Evolutionary conservation across 164 flowering plant species (phyloP).

Genomic region (Akebia trifoliata): DNA sequence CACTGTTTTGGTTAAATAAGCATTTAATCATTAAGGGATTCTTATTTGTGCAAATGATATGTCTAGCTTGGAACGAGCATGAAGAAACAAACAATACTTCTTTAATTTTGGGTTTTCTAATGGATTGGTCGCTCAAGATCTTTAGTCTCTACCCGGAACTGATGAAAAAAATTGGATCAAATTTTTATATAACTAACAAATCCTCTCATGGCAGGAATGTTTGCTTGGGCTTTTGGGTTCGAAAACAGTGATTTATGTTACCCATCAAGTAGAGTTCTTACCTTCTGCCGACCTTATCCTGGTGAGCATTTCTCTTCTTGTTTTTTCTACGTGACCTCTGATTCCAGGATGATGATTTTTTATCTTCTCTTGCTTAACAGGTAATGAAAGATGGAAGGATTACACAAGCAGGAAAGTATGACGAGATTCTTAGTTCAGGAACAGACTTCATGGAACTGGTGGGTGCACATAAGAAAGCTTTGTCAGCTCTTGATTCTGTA

Average conservation of each 20-base stretch:
- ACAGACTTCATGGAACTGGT: conserved; percentile 87
- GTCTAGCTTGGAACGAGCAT: too few species aligned
- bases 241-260: conserved; percentile 63
- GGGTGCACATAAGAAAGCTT: conserved; percentile 72
- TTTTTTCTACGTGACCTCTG: not conserved
- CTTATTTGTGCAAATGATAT: too few species aligned
- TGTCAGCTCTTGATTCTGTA: conserved; percentile 47
- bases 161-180: too few species aligned
- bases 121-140: too few species aligned
- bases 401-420: conserved; percentile 76
- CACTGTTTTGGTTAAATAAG: not conserved
- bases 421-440: conserved; percentile 63
- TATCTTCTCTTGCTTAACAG: conserved; percentile 23
- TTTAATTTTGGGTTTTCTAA: too few species aligned
- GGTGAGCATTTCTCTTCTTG: conserved; percentile 28
- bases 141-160: too few species aligned
- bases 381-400: conserved; percentile 82
- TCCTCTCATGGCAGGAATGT: conserved; percentile 44
- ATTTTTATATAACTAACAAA: not conserved
- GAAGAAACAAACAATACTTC: too few species aligned
- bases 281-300: conserved; percentile 64
- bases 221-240: conserved; percentile 47
- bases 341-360: not conserved
- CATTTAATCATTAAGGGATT: not conserved
- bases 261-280: conserved; percentile 76